Percentiles rank a stretch among this genome's conserved stretches.
phyloP scores from a whole-genome alignment of 116 monocot species.

The Thalassia testudinum region DNA sequence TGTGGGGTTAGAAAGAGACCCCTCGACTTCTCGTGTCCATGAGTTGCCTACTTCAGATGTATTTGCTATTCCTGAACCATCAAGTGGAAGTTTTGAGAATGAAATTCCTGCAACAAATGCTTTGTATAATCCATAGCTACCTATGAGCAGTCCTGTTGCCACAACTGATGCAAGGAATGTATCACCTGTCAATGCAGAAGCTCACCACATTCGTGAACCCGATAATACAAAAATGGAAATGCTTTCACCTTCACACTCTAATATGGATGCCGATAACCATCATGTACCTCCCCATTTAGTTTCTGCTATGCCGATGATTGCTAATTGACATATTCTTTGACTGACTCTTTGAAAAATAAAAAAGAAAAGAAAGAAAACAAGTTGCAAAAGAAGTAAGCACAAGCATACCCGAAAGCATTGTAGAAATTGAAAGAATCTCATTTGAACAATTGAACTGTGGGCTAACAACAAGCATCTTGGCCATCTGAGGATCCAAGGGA shows the following conservation, averaged over 20 bases:
- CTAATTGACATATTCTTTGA: no score
- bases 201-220: conserved; percentile 13
- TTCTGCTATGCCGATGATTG: no score
- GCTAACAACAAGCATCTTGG: no score
- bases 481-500: conserved; percentile 84
- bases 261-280: conserved; percentile 15
- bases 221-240: conserved; percentile 29
- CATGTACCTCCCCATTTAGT: conserved; percentile 10
- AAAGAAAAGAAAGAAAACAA: not conserved
- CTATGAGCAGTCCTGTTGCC: conserved; percentile 15
- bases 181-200: conserved; percentile 9
- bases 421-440: no score
- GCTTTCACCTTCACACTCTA: conserved; percentile 34
- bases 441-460: no score
- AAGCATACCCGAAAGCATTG: no score
- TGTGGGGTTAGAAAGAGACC: no score
- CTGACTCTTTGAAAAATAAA: no score
- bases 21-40: no score
- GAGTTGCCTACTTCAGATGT: no score
- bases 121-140: conserved; percentile 12
- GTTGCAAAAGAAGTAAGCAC: not conserved
- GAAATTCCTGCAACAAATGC: conserved; percentile 14
- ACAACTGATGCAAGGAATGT: conserved; percentile 11
- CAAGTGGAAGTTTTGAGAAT: conserved; percentile 9
- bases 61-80: no score